These are phyloP conservation scores for Citrullus amarus DNA, from an alignment of 306 rosid genomes.

Conservation along the genomic window DNA sequence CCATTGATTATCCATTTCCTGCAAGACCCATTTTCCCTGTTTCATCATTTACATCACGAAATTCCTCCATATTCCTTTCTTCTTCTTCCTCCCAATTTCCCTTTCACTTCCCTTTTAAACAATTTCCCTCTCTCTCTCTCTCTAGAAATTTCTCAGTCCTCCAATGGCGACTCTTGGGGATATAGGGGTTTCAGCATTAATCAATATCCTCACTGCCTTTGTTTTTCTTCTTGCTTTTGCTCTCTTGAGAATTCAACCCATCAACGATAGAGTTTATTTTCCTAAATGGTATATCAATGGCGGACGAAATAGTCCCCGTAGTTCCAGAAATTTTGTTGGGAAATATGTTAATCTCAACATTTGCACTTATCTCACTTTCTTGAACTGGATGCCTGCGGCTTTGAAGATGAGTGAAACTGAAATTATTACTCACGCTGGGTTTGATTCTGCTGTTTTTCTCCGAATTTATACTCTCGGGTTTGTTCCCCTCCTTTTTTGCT, in stretches of 20 bases:
- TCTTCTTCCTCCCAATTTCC: background rate
- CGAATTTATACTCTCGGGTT: conserved; percentile 90
- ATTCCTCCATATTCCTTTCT: conserved; percentile 3
- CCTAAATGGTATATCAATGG: conserved; percentile 84
- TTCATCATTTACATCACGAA: background rate
- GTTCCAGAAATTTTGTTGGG: conserved; percentile 50
- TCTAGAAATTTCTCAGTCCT: background rate
- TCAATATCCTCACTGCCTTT: conserved; percentile 63
- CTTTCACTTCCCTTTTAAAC: background rate
- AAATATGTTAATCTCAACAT: conserved; percentile 78
- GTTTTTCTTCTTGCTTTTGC: conserved; percentile 85
- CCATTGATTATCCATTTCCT: background rate
- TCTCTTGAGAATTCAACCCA: conserved; percentile 68
- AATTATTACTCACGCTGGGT: conserved; percentile 82
- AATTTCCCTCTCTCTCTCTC: background rate
- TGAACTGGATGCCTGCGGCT: conserved; percentile 97
- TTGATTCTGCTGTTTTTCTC: conserved; percentile 92
- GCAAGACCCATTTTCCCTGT: background rate
- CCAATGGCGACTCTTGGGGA: conserved; percentile 76
- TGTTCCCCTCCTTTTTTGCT: background rate
- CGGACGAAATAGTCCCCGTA: conserved; percentile 57
- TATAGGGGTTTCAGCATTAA: conserved; percentile 80
- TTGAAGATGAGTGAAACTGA: conserved; percentile 66
- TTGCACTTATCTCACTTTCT: conserved; percentile 64
- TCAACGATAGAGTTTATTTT: conserved; percentile 84